Percentiles rank a stretch among this genome's conserved stretches.
These are phyloP conservation scores for Fusarium marasasianum DNA, from an alignment of 2,329 filamentous ascomycete genomes.

Conservation along the genomic window DNA sequence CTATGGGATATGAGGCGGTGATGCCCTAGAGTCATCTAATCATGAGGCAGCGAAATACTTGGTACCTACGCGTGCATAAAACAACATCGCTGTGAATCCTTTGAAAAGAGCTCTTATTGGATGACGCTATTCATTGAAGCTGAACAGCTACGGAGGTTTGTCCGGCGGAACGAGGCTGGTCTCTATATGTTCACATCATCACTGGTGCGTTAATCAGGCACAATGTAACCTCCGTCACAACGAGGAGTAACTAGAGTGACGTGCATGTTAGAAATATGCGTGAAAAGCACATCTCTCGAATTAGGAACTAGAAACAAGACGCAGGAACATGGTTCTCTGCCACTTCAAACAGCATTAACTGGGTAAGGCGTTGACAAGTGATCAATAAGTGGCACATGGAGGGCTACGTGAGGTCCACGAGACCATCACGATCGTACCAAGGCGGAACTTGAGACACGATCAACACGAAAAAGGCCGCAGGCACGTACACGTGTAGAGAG, in stretches of 20 bases:
- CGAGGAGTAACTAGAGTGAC: slow-evolving; percentile 2
- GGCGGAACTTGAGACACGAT: slow-evolving; percentile 19
- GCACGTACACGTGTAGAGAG: slow-evolving; percentile 23
- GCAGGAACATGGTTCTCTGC: neutral
- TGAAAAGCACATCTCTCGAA: neutral
- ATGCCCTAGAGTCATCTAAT: slow-evolving; percentile 11
- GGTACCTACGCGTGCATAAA: neutral
- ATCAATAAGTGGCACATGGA: slow-evolving; percentile 34
- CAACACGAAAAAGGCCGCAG: slow-evolving; percentile 12
- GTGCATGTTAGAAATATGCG: slow-evolving; percentile 19
- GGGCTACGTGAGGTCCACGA: slow-evolving; percentile 22
- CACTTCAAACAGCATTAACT: neutral
- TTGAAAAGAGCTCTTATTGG: slow-evolving; percentile 5
- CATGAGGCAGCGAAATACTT: slow-evolving; percentile 5
- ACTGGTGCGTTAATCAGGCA: slow-evolving; percentile 34
- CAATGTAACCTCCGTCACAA: slow-evolving; percentile 23
- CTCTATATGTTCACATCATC: slow-evolving; percentile 1
- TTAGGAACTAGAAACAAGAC: neutral
- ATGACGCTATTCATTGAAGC: neutral
- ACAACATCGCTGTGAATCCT: neutral
- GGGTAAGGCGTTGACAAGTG: slow-evolving; percentile 11
- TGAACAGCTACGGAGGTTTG: neutral
- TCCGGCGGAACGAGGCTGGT: neutral
- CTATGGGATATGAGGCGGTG: slow-evolving; percentile 4
- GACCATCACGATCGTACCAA: slow-evolving; percentile 27